Evolutionary conservation across 495 filamentous ascomycete species (phyloP), one percentile per base, ranked within the genome.

Genomic region (Geoglossum glabrum): DNA sequence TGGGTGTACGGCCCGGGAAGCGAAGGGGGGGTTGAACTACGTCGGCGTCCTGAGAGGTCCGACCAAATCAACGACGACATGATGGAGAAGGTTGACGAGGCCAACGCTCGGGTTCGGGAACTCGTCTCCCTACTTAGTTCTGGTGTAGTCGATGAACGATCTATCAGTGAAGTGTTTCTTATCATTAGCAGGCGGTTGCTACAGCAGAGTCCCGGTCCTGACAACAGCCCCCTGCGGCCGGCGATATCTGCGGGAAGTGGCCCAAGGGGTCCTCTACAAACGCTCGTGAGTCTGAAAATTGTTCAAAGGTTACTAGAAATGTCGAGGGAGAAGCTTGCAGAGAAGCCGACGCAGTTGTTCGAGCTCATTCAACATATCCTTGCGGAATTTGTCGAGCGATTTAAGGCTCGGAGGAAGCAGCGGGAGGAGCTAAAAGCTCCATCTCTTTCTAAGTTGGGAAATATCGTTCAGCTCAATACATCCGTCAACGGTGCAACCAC

Each of bases 281-380:
- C 75, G 26, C 64, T 90, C 1, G 66, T 76, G 25, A 75, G 80
- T 60, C 75, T 81, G 5, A 85, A 83, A 60, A 62, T 85, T 1
- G 74, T 84, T 3, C 77, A 86, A 62, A 76, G 76, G 54, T 74
- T 90, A 65, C 79, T 86, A 62, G 76, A 78, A 34, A 76, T 72
- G 34, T 76, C 85, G 62, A 77, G 83, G 31, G 79, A 83, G 23
- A 82, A 79, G 57, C 74, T 88, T n/a, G 78, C 81, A 33, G 73
- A 72, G 33, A 76, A 80, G 38, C 79, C 84, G 1, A 67, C 73
- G 10, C 76, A 78, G 57, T 73, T 84, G n/a, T 69, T 87, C 13
- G 73, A 78, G 45, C 76, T 87, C 25, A 75, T 79, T 63, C 70
- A 74, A 59, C 70, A 83, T 59, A 68, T 87, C 13, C 65, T 86